Evolutionary conservation across 177 flowering plant species (phyloP).

Genomic region (Vitis hybrid): DNA sequence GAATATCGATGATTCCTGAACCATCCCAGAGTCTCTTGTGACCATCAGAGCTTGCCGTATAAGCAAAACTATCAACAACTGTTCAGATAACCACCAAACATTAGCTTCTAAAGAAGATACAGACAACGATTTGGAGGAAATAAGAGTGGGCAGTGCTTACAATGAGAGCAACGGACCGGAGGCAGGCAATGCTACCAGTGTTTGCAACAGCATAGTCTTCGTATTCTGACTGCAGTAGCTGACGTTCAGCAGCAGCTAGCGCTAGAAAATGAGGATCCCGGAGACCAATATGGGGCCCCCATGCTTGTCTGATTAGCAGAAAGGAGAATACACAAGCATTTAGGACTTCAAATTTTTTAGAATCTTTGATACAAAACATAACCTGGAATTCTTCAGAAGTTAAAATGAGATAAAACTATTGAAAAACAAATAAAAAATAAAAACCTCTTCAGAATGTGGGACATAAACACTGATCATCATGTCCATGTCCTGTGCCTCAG

Average conservation of each 20-base stretch:
- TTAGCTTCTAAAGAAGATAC: conserved; percentile 1
- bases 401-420: no score
- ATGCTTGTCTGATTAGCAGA: conserved; percentile 45
- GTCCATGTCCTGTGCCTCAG: no score
- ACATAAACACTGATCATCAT: no score
- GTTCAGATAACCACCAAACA: conserved; percentile 17
- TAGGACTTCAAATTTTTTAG: no score
- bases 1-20: conserved; percentile 41
- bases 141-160: conserved; percentile 35
- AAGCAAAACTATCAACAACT: conserved; percentile 62
- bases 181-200: conserved; percentile 45
- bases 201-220: conserved; percentile 61
- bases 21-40: conserved; percentile 43
- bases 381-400: no score
- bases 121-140: not conserved
- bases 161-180: conserved; percentile 56
- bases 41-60: conserved; percentile 54
- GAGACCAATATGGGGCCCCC: conserved; percentile 53
- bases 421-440: no score
- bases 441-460: no score
- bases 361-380: no score
- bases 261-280: conserved; percentile 57
- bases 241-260: conserved; percentile 62
- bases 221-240: conserved; percentile 50
- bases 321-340: no score